A percentile compares a stretch with the other conserved stretches of the same genome.
phyloP scores from a whole-genome alignment of 2,329 filamentous ascomycete genomes.

The Cadophora malorum region DNA sequence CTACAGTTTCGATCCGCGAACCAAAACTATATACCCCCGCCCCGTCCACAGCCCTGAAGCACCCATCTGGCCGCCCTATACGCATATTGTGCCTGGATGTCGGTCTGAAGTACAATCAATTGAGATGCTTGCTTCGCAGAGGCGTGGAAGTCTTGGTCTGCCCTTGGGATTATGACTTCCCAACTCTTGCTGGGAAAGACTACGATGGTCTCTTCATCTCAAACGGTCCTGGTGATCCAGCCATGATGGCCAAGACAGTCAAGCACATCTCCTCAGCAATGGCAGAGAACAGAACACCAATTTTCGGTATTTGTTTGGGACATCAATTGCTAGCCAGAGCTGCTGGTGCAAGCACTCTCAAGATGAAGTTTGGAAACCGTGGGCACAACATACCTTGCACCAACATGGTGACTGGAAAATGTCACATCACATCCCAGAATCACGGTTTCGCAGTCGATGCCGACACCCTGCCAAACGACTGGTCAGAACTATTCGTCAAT shows the following conservation, averaged over 20 bases:
- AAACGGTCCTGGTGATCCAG: slow-evolving; percentile 95
- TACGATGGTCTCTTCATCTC: slow-evolving; percentile 98
- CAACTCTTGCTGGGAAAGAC: slow-evolving; percentile 74
- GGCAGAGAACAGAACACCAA: slow-evolving; percentile 79
- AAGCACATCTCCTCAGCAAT: slow-evolving; percentile 79
- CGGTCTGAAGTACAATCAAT: slow-evolving; percentile 97
- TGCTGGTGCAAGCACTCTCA: slow-evolving; percentile 81
- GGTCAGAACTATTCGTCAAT: slow-evolving; percentile 96
- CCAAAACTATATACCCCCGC: slow-evolving; percentile 86
- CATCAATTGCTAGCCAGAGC: slow-evolving; percentile 92
- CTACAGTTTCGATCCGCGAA: slow-evolving; percentile 82
- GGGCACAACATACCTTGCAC: slow-evolving; percentile 99
- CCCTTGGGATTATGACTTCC: slow-evolving; percentile 95
- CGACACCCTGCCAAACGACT: slow-evolving; percentile 74
- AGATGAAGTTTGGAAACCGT: slow-evolving; percentile 99
- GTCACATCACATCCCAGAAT: slow-evolving; percentile 99
- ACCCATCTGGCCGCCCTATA: slow-evolving; percentile 85
- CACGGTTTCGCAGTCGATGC: slow-evolving; percentile 95
- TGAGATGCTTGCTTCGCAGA: slow-evolving; percentile 88
- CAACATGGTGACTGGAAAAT: slow-evolving; percentile 92
- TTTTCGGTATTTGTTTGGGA: slow-evolving; percentile 96
- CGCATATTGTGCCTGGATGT: slow-evolving; percentile 94
- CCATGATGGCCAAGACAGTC: slow-evolving; percentile 80
- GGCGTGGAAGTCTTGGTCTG: slow-evolving; percentile 94
- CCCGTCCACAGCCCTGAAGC: slow-evolving; percentile 73